Percentiles rank a stretch among this genome's conserved stretches.
Evolutionary conservation across 2,329 filamentous ascomycete species (phyloP).

Genomic region (Cytospora piceae): DNA sequence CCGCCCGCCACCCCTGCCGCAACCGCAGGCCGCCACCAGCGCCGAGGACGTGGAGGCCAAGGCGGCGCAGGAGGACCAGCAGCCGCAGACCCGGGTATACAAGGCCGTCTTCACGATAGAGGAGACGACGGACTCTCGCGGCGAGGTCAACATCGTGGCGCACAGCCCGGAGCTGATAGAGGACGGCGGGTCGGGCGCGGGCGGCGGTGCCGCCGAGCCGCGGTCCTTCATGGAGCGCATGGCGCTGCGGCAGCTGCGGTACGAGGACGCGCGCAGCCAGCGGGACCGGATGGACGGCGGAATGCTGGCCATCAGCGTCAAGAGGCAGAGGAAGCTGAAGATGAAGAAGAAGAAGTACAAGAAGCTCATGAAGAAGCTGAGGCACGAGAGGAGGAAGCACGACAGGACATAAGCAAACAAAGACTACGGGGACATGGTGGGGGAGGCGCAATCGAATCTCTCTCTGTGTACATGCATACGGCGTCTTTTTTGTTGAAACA

Average conservation of each 20-base stretch:
- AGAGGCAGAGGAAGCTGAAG: constrained; percentile 89
- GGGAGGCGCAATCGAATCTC: background rate
- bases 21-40: constrained; percentile 53
- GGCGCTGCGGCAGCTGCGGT: constrained; percentile 64
- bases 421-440: background rate
- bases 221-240: constrained; percentile 72
- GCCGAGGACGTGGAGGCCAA: constrained; percentile 38
- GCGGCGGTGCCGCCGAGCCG: constrained; percentile 34
- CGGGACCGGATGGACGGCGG: constrained; percentile 43
- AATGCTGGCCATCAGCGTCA: constrained; percentile 88
- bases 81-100: constrained; percentile 59
- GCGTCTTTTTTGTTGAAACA: background rate
- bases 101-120: constrained; percentile 70
- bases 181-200: constrained; percentile 39
- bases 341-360: constrained; percentile 99
- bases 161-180: constrained; percentile 63
- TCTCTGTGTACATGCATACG: background rate
- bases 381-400: constrained; percentile 84
- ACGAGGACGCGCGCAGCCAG: constrained; percentile 57
- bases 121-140: constrained; percentile 63
- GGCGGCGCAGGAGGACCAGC: constrained; percentile 41
- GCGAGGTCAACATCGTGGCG: constrained; percentile 62
- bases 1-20: constrained; percentile 79
- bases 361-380: constrained; percentile 94
- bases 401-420: constrained; percentile 60